Evolutionary conservation across 176 grass and related monocot genomes (phyloP).

Genomic region (Calamus simplicifolius): DNA sequence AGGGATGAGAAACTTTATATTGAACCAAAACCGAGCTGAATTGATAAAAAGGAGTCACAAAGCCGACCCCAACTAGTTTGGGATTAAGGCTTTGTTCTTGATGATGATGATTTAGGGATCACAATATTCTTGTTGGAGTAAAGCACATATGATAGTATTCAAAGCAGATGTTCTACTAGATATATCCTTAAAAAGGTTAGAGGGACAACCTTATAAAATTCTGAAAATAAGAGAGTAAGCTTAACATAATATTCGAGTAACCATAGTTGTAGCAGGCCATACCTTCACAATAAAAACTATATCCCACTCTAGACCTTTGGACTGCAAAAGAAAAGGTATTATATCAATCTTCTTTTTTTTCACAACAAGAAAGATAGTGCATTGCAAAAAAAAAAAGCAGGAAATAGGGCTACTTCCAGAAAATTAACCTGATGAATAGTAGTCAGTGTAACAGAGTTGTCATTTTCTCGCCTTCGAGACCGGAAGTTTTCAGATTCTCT

Average conservation of each 20-base stretch:
- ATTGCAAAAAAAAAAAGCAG: neutral
- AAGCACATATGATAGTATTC: no score
- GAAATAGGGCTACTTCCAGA: neutral
- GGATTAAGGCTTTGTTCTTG: no score
- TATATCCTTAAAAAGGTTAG: no score
- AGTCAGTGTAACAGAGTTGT: constrained; percentile 81
- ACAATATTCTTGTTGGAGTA: no score
- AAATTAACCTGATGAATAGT: constrained; percentile 85
- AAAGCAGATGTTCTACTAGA: no score
- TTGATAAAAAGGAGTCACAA: no score
- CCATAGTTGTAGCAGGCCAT: constrained; percentile 16
- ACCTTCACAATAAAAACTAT: constrained; percentile 90
- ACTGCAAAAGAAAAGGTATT: constrained; percentile 49
- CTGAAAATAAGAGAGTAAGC: no score
- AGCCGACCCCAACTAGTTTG: no score
- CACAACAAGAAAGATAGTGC: neutral
- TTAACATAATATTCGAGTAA: neutral
- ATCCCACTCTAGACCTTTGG: constrained; percentile 99
- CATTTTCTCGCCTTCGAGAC: constrained; percentile 70
- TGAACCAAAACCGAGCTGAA: no score
- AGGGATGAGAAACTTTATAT: no score
- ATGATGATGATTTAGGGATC: no score
- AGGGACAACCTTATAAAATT: no score
- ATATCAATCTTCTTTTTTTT: constrained; percentile 2
- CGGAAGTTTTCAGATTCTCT: constrained; percentile 86